Base-by-base conservation (phyloP, 805 yeast genomes). In the Hanseniaspora singularis region DNA sequence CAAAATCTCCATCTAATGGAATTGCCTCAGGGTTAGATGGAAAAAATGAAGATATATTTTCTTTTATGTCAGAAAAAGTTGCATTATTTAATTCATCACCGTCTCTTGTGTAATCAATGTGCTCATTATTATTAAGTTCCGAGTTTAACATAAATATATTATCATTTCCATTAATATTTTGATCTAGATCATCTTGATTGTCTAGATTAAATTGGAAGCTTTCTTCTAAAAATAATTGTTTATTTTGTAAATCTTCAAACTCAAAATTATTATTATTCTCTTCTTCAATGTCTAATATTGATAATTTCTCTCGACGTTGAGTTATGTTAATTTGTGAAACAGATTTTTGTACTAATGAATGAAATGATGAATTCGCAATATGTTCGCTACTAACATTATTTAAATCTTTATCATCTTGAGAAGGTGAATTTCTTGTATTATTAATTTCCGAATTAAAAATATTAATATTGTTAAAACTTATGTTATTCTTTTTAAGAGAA, bases 401-500 rank as follows among this genome's bases (percentile, higher is more conserved):
- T 7, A 32, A 7, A 32, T 15, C 22, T 32, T 7, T 15, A 6
- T 32, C 19, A 36, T 15, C 39, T 23, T 36, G 14, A 19, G 10
- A 14, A 7, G 6, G 8, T n/a, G 20, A 15, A 23, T 22, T 12
- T 23, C 14, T 6, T 24, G 27, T 7, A 10, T 24, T 24, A 10
- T 24, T 24, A 24, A n/a, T n/a, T n/a, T n/a, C n/a, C n/a, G n/a
- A n/a, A n/a, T n/a, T n/a, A n/a, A n/a, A n/a, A n/a, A n/a, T n/a
- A n/a, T n/a, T n/a, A n/a, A n/a, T n/a, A n/a, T n/a, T n/a, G n/a
- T n/a, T n/a, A n/a, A n/a, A n/a, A n/a, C n/a, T n/a, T n/a, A n/a
- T 36, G 3, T 36, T n/a, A 14, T 24, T 44, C 37, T 23, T 36
- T 18, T 44, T 36, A 20, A 31, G 31, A 1, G 48, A 44, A 24